A percentile compares a stretch with the other conserved stretches of the same genome.
These are phyloP conservation scores for Boletus eberwhitei DNA, from an alignment of 768 basidiomycete species.

Conservation along the genomic window DNA sequence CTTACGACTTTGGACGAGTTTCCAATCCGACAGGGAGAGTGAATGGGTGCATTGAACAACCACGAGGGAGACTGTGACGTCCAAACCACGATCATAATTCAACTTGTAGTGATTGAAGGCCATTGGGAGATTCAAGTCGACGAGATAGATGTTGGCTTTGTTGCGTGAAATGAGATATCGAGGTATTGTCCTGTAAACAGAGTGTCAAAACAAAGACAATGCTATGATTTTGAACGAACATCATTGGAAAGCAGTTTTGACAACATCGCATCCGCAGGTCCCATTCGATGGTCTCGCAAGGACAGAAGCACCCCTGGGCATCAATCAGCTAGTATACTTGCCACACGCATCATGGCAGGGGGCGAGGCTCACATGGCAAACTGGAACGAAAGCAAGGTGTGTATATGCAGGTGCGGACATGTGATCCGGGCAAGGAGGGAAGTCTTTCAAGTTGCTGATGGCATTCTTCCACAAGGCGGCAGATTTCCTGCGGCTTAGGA, in stretches of 20 bases:
- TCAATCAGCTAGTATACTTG: not conserved
- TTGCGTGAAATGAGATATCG: no score
- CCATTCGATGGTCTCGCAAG: conserved; percentile 15
- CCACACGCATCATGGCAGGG: no score
- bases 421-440: conserved; percentile 27
- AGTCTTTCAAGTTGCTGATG: conserved; percentile 17
- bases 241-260: not conserved
- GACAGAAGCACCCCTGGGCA: conserved; percentile 10
- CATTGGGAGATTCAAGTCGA: not conserved
- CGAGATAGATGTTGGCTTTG: not conserved
- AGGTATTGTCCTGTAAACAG: conserved; percentile 1
- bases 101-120: not conserved
- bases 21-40: conserved; percentile 4
- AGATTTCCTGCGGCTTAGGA: conserved; percentile 20
- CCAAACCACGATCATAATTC: not conserved
- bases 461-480: conserved; percentile 26
- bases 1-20: not conserved
- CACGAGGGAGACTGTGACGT: not conserved
- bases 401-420: conserved; percentile 31
- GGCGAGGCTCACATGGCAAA: conserved; percentile 30
- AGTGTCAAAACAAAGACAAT: not conserved
- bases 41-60: rapidly evolving
- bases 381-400: conserved; percentile 26
- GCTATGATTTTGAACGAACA: conserved; percentile 1
- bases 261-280: conserved; percentile 13